A percentile compares a stretch with the other conserved stretches of the same genome.
phyloP scores from a whole-genome alignment of 768 basidiomycete species.

The Hypsizygus marmoreus region DNA sequence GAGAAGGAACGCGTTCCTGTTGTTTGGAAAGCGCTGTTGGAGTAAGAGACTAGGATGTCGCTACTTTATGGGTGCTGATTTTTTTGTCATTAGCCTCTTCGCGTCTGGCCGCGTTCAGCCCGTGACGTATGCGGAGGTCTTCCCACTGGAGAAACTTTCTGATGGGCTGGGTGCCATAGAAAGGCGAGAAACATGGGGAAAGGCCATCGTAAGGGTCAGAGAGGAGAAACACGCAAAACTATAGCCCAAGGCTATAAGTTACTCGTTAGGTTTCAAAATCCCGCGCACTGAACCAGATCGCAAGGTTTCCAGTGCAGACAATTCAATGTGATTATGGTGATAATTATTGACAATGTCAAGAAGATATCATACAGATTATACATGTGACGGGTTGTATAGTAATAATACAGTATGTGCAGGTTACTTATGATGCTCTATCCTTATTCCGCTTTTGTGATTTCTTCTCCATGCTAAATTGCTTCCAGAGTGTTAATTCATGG shows the following conservation, averaged over 20 bases:
- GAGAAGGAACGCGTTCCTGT: slow-evolving; percentile 63
- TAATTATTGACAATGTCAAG: no score
- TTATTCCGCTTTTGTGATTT: not conserved
- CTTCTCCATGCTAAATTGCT: slow-evolving; percentile 11
- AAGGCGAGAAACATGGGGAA: slow-evolving; percentile 89
- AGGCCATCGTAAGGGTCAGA: slow-evolving; percentile 69
- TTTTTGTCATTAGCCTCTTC: slow-evolving; percentile 63
- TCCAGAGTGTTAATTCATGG: slow-evolving; percentile 48
- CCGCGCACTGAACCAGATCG: no score
- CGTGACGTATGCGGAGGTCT: slow-evolving; percentile 68
- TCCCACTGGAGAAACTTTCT: slow-evolving; percentile 63
- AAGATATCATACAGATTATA: no score
- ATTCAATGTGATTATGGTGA: no score
- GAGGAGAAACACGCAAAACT: slow-evolving; percentile 18
- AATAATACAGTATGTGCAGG: no score
- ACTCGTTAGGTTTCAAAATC: no score
- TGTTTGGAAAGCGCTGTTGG: slow-evolving; percentile 75
- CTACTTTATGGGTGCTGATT: slow-evolving; percentile 1
- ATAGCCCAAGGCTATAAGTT: slow-evolving; percentile 1
- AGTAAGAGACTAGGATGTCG: slow-evolving; percentile 36
- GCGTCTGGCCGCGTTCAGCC: slow-evolving; percentile 65
- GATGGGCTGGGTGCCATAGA: slow-evolving; percentile 79
- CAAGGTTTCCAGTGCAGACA: no score
- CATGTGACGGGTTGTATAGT: no score
- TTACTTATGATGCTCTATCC: no score